Conservation (phyloP, 805 yeast genomes). For the Citeromyces matritensis region DNA sequence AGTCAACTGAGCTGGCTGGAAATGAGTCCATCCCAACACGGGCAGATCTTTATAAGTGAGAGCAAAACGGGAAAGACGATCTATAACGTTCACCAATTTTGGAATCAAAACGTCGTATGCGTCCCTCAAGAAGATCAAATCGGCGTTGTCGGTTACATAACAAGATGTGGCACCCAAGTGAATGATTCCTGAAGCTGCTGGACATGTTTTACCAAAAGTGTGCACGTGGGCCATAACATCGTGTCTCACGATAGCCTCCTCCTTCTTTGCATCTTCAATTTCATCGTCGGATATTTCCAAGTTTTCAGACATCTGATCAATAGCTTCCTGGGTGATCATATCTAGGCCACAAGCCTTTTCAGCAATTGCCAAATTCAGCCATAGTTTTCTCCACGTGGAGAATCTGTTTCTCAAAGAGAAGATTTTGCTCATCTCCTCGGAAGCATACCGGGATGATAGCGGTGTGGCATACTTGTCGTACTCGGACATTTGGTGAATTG, state of each 20-base stretch:
- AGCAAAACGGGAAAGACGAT: constrained; percentile 81
- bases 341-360: constrained; percentile 82
- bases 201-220: constrained; percentile 82
- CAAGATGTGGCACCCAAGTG: constrained; percentile 98
- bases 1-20: constrained; percentile 98
- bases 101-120: constrained; percentile 91
- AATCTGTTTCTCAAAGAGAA: constrained; percentile 90
- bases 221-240: constrained; percentile 99
- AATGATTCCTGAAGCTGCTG: constrained; percentile 94
- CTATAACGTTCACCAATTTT: constrained; percentile 89
- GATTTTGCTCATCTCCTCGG: constrained; percentile 89
- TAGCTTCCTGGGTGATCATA: constrained; percentile 82
- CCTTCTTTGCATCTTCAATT: constrained; percentile 73
- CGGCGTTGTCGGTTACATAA: constrained; percentile 96
- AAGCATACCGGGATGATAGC: constrained; percentile 90
- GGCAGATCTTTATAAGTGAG: constrained; percentile 88
- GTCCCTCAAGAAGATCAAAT: constrained; percentile 88
- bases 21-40: constrained; percentile 97
- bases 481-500: constrained; percentile 14
- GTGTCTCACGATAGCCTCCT: constrained; percentile 96
- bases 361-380: constrained; percentile 92
- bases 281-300: constrained; percentile 85
- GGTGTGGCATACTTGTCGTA: constrained; percentile 84
- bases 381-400: constrained; percentile 96
- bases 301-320: constrained; percentile 69